Evolutionary conservation across 495 filamentous ascomycete species (phyloP), one percentile per base, ranked within the genome.

Genomic region (Trichoderma asperelloides): DNA sequence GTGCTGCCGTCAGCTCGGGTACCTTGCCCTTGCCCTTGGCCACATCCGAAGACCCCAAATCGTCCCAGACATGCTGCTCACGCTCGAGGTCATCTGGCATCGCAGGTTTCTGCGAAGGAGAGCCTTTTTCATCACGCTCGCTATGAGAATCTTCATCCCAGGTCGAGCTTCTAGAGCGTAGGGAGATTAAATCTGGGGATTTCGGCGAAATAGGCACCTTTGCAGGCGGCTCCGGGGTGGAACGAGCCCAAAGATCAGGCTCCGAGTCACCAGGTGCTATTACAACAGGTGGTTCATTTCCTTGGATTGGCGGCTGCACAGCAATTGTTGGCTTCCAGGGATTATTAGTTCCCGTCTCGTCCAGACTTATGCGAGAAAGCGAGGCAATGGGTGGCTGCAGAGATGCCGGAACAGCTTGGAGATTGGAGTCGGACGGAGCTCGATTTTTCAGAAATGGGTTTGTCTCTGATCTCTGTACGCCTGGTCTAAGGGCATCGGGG

Each of bases 391-490:
- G 72, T 21, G 73, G 66, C n/a, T 65, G 55, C 21, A 64, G 37
- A 27, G 70, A 62, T 41, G 72, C 28, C 3, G 66, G 68, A 2
- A 68, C 30, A 43, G 66, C 23, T 12, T 68, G 62, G 65, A 27
- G 64, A 37, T 66, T 62, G 69, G 60, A 8, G 67, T 45, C 18
- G 28, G 45, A 57, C 33, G 37, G 37, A 39, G 21, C 25, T 9
- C 62, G 2, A 9, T 78, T 77, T 68, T 81, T 81, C 39, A 76
- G 28, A 73, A 83, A 85, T 3, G 83, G 83, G 64, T 85, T 85
- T n/a, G 82, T 84, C 66, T 82, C 79, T 43, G 71, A 67, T 28
- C 75, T 33, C 5, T 69, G 70, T 23, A 66, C 72, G 65, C 76
- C 77, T 0, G 77, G 79, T 68, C 74, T 70, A 30, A 80, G 71